Evolutionary conservation across 257 asterid species (phyloP).

Genomic region (Solanum chmielewskii): DNA sequence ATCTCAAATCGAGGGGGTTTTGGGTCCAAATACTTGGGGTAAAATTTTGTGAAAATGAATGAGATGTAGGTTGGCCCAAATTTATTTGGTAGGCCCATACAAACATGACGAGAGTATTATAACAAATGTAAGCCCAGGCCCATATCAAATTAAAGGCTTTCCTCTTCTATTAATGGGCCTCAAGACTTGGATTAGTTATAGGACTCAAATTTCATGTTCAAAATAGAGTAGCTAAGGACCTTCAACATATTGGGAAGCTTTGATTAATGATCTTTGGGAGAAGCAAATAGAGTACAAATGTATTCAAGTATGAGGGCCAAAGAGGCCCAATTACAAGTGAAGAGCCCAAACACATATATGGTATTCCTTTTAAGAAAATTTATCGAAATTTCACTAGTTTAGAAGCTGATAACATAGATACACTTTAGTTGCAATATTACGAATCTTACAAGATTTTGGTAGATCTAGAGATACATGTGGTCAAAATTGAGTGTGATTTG

Average conservation of each 20-base stretch:
- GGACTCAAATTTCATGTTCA: background rate
- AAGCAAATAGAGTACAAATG: background rate
- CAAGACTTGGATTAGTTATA: background rate
- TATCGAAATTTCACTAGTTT: too few relatives aligned
- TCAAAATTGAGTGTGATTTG: background rate
- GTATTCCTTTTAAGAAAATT: background rate
- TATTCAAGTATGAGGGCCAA: background rate
- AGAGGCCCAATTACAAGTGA: background rate
- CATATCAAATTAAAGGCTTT: background rate
- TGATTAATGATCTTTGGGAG: background rate
- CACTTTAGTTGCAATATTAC: background rate
- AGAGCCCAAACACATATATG: background rate
- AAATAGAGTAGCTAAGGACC: background rate
- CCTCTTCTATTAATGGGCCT: background rate
- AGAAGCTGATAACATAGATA: accelerated
- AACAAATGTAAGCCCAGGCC: background rate
- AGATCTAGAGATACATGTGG: background rate
- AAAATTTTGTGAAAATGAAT: background rate
- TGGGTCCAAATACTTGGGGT: background rate
- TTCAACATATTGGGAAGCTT: background rate
- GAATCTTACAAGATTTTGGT: too few relatives aligned
- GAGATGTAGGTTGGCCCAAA: background rate
- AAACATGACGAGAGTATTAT: background rate
- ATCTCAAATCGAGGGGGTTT: background rate
- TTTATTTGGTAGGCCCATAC: background rate